A percentile compares a stretch with the other conserved stretches of the same genome.
Conservation (phyloP, 2,329 filamentous ascomycete species). For the Diaporthe capsici region DNA sequence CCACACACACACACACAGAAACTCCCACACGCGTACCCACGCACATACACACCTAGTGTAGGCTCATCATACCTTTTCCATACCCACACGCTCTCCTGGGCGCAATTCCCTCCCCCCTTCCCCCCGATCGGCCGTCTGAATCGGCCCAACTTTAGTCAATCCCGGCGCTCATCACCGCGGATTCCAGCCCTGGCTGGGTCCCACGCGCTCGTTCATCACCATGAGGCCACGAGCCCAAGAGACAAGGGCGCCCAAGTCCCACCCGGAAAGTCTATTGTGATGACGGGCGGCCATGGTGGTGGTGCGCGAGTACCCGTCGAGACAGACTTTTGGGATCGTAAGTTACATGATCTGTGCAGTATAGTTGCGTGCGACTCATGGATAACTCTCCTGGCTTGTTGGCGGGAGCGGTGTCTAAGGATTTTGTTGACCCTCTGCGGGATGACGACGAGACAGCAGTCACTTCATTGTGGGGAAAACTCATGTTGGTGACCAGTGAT, state of each 20-base stretch:
- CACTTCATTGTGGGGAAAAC: not conserved
- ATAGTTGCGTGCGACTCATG: conserved; percentile 15
- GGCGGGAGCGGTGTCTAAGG: not conserved
- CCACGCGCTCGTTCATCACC: conserved; percentile 6
- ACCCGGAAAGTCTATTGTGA: conserved; percentile 11
- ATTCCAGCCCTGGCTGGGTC: conserved; percentile 27
- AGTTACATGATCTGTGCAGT: conserved; percentile 12
- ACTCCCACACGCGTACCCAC: not conserved
- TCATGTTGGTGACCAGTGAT: not conserved
- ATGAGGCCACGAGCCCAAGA: not conserved
- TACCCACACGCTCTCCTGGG: conserved; percentile 11
- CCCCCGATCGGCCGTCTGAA: not conserved
- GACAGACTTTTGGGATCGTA: conserved; percentile 8
- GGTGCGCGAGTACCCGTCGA: not conserved
- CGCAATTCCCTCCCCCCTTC: not conserved
- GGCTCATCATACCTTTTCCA: not conserved
- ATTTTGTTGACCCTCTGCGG: not conserved
- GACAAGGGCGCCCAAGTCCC: not conserved
- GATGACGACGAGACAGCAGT: not conserved
- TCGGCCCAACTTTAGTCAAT: not conserved
- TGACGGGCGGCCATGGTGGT: not conserved
- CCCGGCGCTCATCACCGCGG: conserved; percentile 23
- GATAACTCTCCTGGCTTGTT: not conserved
- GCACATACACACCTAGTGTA: not conserved
- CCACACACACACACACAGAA: not conserved